phyloP scores from a whole-genome alignment of 306 rosid species.

The Pterocarpus santalinus region DNA sequence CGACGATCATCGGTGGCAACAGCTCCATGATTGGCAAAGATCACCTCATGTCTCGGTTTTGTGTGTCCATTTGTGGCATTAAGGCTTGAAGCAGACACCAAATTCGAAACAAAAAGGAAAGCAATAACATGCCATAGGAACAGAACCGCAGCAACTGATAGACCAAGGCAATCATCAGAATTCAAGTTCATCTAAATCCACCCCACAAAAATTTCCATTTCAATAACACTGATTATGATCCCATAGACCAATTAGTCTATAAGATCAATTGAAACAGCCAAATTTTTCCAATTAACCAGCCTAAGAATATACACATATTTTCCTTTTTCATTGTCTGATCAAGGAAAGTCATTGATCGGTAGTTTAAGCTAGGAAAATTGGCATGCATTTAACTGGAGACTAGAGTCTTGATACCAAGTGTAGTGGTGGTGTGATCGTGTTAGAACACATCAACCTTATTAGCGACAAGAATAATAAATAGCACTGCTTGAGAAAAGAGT shows the following conservation, averaged over 20 bases:
- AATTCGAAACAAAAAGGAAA: conserved; percentile 45
- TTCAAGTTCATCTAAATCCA: conserved; percentile 1
- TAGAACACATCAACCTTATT: not conserved
- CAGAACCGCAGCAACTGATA: conserved; percentile 49
- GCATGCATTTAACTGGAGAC: not conserved
- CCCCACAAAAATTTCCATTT: not conserved
- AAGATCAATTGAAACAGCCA: not conserved
- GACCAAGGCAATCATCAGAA: not conserved
- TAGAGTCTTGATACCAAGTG: not conserved
- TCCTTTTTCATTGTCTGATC: not conserved
- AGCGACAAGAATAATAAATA: not conserved
- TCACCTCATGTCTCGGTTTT: conserved; percentile 57
- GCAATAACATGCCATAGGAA: conserved; percentile 48
- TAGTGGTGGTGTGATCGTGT: not conserved
- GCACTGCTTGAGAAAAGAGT: not conserved
- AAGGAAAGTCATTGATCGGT: not conserved
- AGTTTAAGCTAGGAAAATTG: not conserved
- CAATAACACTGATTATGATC: not conserved
- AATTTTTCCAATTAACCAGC: not conserved
- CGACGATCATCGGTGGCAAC: conserved; percentile 78
- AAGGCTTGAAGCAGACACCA: conserved; percentile 45
- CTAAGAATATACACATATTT: not conserved
- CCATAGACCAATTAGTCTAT: not conserved
- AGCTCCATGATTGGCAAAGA: conserved; percentile 64
- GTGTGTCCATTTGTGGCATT: conserved; percentile 17